Conservation (phyloP, 2,329 filamentous ascomycete species). For the Stagonosporopsis tanaceti region DNA sequence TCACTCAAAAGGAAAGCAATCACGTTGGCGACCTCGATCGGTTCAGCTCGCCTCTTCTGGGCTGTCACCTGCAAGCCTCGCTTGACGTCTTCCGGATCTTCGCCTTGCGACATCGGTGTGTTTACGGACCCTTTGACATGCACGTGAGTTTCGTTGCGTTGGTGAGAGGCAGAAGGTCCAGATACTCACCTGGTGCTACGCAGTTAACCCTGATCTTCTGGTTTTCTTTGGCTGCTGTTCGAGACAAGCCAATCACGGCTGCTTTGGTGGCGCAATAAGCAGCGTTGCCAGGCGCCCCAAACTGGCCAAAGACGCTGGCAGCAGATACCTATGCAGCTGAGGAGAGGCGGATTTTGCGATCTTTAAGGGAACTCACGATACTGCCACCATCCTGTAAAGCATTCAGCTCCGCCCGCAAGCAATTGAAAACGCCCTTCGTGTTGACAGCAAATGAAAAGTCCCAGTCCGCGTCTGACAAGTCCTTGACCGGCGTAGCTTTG, state of each 20-base stretch:
- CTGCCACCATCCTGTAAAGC: constrained; percentile 25
- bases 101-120: constrained; percentile 29
- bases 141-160: not conserved
- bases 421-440: constrained; percentile 45
- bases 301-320: constrained; percentile 38
- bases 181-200: constrained; percentile 26
- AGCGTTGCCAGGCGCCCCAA: constrained; percentile 31
- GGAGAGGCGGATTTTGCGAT: no score
- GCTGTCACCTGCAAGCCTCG: constrained; percentile 25
- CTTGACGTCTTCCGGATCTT: constrained; percentile 26
- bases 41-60: constrained; percentile 26
- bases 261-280: constrained; percentile 43
- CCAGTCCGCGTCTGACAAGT: constrained; percentile 47
- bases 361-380: constrained; percentile 22
- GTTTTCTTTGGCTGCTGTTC: constrained; percentile 41
- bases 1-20: constrained; percentile 29
- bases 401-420: constrained; percentile 29
- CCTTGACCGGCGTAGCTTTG: constrained; percentile 14
- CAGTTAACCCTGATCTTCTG: constrained; percentile 30
- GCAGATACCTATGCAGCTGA: constrained; percentile 25
- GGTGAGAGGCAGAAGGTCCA: not conserved
- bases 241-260: constrained; percentile 46
- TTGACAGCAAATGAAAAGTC: constrained; percentile 49
- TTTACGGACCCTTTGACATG: constrained; percentile 21
- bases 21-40: constrained; percentile 26